Conservation (phyloP, 2,329 filamentous ascomycete genomes). For the Exophiala viscosa region DNA sequence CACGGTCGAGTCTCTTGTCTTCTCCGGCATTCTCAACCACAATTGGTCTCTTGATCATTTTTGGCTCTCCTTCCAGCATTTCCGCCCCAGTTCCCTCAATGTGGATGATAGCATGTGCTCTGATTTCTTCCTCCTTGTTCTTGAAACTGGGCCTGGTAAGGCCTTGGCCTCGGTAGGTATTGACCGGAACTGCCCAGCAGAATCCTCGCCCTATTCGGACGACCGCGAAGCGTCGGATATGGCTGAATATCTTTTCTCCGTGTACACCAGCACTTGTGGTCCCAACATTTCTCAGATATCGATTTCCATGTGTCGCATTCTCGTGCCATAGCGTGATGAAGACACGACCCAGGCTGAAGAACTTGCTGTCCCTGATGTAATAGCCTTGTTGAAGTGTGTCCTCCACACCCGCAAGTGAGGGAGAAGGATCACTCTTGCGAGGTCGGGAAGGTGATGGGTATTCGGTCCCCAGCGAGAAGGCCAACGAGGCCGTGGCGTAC, state of each 20-base stretch:
- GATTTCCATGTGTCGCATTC: conserved; percentile 5
- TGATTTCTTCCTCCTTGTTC: conserved; percentile 16
- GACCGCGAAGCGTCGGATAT: conserved; percentile 31
- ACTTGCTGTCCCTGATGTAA: neutral
- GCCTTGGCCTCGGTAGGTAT: conserved; percentile 39
- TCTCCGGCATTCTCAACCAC: conserved; percentile 30
- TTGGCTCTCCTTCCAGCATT: conserved; percentile 28
- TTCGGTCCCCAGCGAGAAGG: neutral
- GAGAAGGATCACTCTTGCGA: too few species aligned
- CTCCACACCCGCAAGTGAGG: neutral
- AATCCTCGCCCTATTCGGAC: conserved; percentile 29
- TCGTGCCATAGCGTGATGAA: conserved; percentile 35
- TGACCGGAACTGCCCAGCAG: conserved; percentile 37
- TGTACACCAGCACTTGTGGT: conserved; percentile 11
- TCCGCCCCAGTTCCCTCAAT: conserved; percentile 25
- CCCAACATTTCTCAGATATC: neutral
- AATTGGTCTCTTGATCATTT: conserved; percentile 38
- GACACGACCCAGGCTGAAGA: conserved; percentile 22
- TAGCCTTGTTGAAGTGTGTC: neutral
- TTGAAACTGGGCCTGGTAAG: conserved; percentile 37
- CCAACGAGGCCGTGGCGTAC: too few species aligned
- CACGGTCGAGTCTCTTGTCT: conserved; percentile 29
- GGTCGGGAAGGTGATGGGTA: too few species aligned
- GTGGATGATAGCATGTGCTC: conserved; percentile 40
- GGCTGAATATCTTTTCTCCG: conserved; percentile 2